phyloP scores from a whole-genome alignment of 306 rosid species.

The Corylus heterophylla region DNA sequence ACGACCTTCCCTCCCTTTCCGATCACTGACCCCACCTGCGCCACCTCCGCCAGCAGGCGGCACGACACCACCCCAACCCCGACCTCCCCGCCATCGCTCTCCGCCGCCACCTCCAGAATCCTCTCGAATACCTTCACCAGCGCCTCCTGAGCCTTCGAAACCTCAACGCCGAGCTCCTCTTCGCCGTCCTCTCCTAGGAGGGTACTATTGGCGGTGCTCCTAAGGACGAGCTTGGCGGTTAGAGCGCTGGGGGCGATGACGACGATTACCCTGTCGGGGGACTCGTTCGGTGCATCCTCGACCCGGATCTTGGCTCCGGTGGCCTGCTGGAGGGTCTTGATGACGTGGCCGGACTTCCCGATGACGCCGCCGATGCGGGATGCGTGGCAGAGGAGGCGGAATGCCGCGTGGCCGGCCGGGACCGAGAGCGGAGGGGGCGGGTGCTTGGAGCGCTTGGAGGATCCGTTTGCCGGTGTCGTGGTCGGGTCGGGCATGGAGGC shows the following conservation, averaged over 20 bases:
- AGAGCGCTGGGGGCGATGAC: slow-evolving; percentile 48
- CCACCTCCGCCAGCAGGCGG: slow-evolving; percentile 62
- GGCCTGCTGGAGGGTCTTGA: slow-evolving; percentile 69
- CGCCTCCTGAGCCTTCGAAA: slow-evolving; percentile 87
- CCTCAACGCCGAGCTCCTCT: slow-evolving; percentile 35
- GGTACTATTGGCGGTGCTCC: not conserved
- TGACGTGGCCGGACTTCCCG: slow-evolving; percentile 78
- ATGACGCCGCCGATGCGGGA: slow-evolving; percentile 92
- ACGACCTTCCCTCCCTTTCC: slow-evolving; percentile 96
- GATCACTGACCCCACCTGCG: slow-evolving; percentile 75
- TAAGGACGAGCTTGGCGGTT: slow-evolving; percentile 29
- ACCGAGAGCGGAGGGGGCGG: slow-evolving; percentile 47
- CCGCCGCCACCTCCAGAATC: slow-evolving; percentile 91
- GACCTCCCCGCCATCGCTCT: slow-evolving; percentile 58
- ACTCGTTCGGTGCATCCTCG: slow-evolving; percentile 65
- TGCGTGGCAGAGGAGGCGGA: slow-evolving; percentile 87
- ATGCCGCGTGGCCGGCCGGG: slow-evolving; percentile 69
- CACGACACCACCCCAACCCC: slow-evolving; percentile 70
- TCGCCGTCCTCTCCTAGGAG: slow-evolving; percentile 2
- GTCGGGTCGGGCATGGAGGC: slow-evolving; percentile 40
- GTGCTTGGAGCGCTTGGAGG: slow-evolving; percentile 63
- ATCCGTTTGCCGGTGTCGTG: slow-evolving; percentile 40
- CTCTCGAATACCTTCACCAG: slow-evolving; percentile 80
- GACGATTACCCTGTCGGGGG: slow-evolving; percentile 69
- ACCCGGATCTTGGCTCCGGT: slow-evolving; percentile 90